Percentiles rank a stretch among this genome's conserved stretches.
Evolutionary conservation across 2,329 filamentous ascomycete genomes (phyloP).

Genomic region (Hypoxylon sp.): DNA sequence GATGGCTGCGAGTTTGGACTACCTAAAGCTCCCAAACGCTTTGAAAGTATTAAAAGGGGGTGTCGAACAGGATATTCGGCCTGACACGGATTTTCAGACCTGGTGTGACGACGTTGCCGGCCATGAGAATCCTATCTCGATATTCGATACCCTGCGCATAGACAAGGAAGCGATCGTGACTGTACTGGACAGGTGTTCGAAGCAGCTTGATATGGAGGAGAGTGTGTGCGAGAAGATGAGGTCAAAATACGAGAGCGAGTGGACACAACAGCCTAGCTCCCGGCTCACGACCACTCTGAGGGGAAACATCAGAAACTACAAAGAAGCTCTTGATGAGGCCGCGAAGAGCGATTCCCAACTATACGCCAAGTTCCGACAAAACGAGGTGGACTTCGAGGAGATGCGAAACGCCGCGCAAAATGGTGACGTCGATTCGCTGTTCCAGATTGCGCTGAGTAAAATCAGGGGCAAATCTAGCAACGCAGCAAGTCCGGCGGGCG

Average conservation of each 20-base stretch:
- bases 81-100: conserved; percentile 88
- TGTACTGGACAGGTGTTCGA: conserved; percentile 79
- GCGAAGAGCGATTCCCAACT: conserved; percentile 85
- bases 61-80: conserved; percentile 85
- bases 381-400: conserved; percentile 89
- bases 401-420: conserved; percentile 90
- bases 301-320: conserved; percentile 86
- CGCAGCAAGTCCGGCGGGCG: conserved; percentile 64
- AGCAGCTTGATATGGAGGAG: conserved; percentile 95
- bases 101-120: conserved; percentile 95
- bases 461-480: conserved; percentile 71
- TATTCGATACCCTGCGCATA: conserved; percentile 79
- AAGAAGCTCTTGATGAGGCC: conserved; percentile 88
- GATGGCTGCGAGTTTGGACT: conserved; percentile 94
- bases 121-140: conserved; percentile 78
- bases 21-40: conserved; percentile 86
- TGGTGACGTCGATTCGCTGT: conserved; percentile 86
- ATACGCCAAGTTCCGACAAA: conserved; percentile 82
- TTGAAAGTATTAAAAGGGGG: conserved; percentile 92
- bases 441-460: conserved; percentile 85
- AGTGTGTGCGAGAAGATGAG: conserved; percentile 99
- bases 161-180: conserved; percentile 79
- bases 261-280: conserved; percentile 96
- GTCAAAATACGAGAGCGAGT: conserved; percentile 93
- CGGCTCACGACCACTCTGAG: conserved; percentile 86